Evolutionary conservation across 805 yeast species (phyloP).

Genomic region (Blastobotrys parvus): DNA sequence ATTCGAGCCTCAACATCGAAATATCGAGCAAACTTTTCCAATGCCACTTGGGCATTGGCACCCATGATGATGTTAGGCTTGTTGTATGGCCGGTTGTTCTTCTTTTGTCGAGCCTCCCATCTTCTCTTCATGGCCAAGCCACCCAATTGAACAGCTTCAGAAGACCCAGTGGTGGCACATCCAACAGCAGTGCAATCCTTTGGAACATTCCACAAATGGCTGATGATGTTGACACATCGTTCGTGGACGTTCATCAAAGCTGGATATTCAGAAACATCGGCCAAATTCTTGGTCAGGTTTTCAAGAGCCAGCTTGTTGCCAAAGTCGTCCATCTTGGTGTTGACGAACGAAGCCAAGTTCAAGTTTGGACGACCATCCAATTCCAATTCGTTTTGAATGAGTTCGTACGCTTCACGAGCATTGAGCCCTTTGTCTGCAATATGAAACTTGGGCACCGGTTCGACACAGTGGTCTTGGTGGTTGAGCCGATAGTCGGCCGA

Average conservation of each 20-base stretch:
- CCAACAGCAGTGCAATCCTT: conserved; percentile 51
- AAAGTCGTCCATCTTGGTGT: conserved; percentile 54
- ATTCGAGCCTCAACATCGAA: conserved; percentile 84
- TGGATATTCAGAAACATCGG: conserved; percentile 92
- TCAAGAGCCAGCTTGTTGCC: conserved; percentile 51
- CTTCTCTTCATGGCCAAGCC: conserved; percentile 86
- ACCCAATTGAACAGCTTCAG: conserved; percentile 90
- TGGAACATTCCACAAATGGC: conserved; percentile 76
- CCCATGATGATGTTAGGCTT: conserved; percentile 89
- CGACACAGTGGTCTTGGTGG: conserved; percentile 6
- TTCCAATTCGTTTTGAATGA: conserved; percentile 64
- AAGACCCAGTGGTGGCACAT: conserved; percentile 88
- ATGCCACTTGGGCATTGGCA: conserved; percentile 85
- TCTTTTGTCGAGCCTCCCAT: conserved; percentile 67
- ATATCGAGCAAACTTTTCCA: conserved; percentile 89
- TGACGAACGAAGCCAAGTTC: conserved; percentile 85
- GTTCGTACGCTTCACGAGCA: conserved; percentile 46
- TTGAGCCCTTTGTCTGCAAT: conserved; percentile 52
- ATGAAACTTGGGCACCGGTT: conserved; percentile 43
- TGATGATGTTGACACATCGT: conserved; percentile 73
- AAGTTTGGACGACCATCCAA: conserved; percentile 79
- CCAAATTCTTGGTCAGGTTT: conserved; percentile 77
- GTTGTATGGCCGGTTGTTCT: conserved; percentile 47
- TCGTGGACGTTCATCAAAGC: conserved; percentile 69
- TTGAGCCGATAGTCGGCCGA: conserved; percentile 8